Evolutionary conservation across 805 yeast species (phyloP).

Genomic region (Yueomyces sinensis): DNA sequence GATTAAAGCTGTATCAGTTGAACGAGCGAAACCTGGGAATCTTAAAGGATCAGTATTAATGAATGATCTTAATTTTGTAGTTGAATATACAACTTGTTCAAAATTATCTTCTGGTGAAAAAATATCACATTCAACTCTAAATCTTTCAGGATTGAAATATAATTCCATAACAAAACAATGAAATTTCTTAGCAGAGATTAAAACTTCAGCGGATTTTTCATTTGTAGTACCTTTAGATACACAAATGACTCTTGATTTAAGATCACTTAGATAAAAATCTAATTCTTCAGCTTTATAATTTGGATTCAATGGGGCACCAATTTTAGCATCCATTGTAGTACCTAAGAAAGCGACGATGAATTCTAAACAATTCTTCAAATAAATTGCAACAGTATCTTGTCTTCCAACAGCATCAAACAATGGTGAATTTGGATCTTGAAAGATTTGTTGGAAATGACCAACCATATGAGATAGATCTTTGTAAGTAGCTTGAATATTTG

Average conservation of each 20-base stretch:
- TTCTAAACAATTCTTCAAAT: constrained; percentile 50
- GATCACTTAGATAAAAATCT: constrained; percentile 50
- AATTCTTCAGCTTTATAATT: constrained; percentile 47
- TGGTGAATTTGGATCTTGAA: constrained; percentile 29
- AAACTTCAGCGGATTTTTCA: constrained; percentile 26
- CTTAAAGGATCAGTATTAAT: constrained; percentile 14
- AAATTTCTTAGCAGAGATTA: constrained; percentile 36
- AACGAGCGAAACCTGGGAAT: constrained; percentile 32
- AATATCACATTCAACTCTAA: constrained; percentile 30
- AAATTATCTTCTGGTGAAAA: constrained; percentile 19
- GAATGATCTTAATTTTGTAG: constrained; percentile 19
- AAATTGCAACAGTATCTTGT: constrained; percentile 41
- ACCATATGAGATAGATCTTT: constrained; percentile 30
- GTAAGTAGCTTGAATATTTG: constrained; percentile 33
- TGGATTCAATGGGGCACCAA: constrained; percentile 62
- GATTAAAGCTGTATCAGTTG: constrained; percentile 47
- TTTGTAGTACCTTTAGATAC: constrained; percentile 38
- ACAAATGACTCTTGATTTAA: constrained; percentile 42
- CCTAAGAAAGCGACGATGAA: constrained; percentile 44
- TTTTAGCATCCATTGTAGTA: constrained; percentile 38
- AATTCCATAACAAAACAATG: constrained; percentile 40
- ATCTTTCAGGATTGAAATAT: constrained; percentile 30
- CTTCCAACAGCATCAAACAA: constrained; percentile 21
- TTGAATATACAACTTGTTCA: constrained; percentile 11
- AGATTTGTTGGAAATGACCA: constrained; percentile 38